These are phyloP conservation scores for Blattamonas nauphoetae DNA, from an alignment of 78 protist genomes.

Conservation along the genomic window DNA sequence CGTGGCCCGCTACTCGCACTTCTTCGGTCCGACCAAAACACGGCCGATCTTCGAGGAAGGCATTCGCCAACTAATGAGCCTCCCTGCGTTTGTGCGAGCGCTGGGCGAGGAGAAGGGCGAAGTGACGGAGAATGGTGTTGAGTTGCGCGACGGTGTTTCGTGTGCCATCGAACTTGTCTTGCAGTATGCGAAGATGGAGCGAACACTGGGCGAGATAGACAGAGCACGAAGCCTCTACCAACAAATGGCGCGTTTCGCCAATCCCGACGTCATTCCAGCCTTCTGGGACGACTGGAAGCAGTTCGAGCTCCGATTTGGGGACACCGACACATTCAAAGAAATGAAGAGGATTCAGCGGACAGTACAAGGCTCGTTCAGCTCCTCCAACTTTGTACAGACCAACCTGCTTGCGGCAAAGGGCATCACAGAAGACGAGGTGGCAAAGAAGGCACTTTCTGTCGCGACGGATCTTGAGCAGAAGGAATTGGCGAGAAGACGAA, in stretches of 20 bases:
- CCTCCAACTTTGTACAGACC: background rate
- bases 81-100: background rate
- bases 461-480: background rate
- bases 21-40: conserved; percentile 61
- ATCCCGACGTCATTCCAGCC: background rate
- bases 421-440: background rate
- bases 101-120: background rate
- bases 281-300: conserved; percentile 83
- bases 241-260: conserved; percentile 63
- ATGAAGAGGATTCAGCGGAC: conserved; percentile 75
- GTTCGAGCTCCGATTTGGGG: conserved; percentile 88
- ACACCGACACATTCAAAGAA: conserved; percentile 85
- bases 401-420: background rate
- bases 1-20: conserved; percentile 57
- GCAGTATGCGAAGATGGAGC: conserved; percentile 75
- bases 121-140: background rate
- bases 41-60: conserved; percentile 82
- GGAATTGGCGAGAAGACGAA: background rate
- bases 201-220: conserved; percentile 86
- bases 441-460: background rate
- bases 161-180: conserved; percentile 22
- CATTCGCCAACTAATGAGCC: conserved; percentile 38
- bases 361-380: conserved; percentile 48
- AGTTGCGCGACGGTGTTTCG: background rate
- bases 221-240: conserved; percentile 83